These are phyloP conservation scores for Nothophytophthora sp. DNA, from an alignment of 352 stramenopile species.

Conservation along the genomic window DNA sequence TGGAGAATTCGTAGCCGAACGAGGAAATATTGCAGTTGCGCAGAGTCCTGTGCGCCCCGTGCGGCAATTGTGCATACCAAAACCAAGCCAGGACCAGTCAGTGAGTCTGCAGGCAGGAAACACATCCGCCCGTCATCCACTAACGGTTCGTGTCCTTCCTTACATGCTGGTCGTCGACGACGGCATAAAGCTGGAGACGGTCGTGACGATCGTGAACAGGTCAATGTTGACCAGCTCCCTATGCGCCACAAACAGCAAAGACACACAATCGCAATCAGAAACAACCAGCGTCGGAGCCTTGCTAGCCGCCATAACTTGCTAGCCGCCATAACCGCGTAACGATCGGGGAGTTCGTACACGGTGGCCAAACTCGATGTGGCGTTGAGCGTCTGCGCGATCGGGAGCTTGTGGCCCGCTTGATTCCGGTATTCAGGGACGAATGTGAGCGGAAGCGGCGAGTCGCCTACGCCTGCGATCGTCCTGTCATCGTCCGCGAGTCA, in stretches of 20 bases:
- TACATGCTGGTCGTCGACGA: constrained; percentile 23
- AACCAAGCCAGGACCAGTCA: too few species aligned
- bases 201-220: constrained; percentile 17
- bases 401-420: constrained; percentile 11
- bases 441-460: constrained; percentile 12
- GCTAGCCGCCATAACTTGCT: too few species aligned
- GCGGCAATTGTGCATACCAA: neutral
- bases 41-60: constrained; percentile 25
- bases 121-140: too few species aligned
- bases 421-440: constrained; percentile 30
- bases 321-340: too few species aligned
- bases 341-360: too few species aligned
- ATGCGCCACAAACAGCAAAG: neutral
- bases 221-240: constrained; percentile 29
- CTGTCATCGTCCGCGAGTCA: constrained; percentile 4
- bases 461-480: constrained; percentile 20
- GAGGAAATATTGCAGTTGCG: constrained; percentile 42
- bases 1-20: constrained; percentile 35
- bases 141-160: too few species aligned
- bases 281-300: too few species aligned
- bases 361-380: constrained; percentile 10
- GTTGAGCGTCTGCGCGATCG: constrained; percentile 15
- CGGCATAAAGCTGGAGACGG: constrained; percentile 18
- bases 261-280: neutral
- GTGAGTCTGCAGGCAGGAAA: too few species aligned